Evolutionary conservation across 148 eudicot genomes (phyloP).

Genomic region (Polygonum maritimum): DNA sequence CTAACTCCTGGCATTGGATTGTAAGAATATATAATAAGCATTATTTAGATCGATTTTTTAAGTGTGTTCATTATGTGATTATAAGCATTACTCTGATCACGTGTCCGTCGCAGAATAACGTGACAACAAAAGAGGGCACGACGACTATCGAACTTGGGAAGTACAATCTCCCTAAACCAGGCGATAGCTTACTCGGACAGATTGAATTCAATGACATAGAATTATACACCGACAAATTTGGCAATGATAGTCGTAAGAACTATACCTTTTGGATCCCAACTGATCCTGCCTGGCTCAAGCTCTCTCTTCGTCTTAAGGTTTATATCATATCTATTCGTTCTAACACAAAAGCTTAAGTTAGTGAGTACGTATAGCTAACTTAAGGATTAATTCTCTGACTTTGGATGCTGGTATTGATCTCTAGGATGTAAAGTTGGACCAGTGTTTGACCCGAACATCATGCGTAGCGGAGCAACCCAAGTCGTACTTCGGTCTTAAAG

Average conservation of each 20-base stretch:
- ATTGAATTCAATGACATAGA: neutral
- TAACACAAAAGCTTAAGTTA: no score
- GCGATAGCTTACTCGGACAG: neutral
- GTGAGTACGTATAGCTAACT: no score
- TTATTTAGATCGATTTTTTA: no score
- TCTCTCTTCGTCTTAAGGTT: neutral
- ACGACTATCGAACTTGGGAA: neutral
- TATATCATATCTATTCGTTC: no score
- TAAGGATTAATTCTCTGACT: no score
- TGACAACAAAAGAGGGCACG: neutral
- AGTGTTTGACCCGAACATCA: neutral
- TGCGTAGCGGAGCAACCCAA: neutral
- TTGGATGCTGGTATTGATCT: neutral
- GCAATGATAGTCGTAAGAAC: neutral
- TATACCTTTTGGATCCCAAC: neutral
- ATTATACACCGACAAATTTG: neutral
- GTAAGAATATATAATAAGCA: neutral
- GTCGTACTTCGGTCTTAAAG: neutral
- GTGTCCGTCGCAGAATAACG: neutral
- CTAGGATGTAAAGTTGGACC: neutral
- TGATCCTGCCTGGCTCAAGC: neutral
- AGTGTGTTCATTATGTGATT: no score
- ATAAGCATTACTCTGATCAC: no score
- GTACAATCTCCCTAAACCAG: neutral
- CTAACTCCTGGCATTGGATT: conserved; percentile 6